Conservation (phyloP, 1,284 basidiomycete genomes). For the Moesziomyces antarcticus region DNA sequence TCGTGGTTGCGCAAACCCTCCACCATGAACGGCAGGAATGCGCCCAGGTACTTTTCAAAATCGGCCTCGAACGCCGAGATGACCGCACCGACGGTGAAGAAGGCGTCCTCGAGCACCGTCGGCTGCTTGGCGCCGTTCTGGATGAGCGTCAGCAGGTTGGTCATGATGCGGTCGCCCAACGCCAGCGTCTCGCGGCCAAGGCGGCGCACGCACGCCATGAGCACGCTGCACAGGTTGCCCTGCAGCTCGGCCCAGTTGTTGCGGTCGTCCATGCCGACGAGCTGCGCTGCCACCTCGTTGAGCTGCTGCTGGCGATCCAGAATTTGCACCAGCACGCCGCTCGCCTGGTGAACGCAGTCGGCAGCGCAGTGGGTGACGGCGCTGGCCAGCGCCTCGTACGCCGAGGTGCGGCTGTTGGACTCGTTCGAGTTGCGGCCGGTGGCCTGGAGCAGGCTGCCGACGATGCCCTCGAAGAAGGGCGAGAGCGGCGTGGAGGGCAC, state of each 20-base stretch:
- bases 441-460: slow-evolving; percentile 55
- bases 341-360: slow-evolving; percentile 84
- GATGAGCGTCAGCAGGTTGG: slow-evolving; percentile 85
- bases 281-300: slow-evolving; percentile 78
- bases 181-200: slow-evolving; percentile 85
- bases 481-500: slow-evolving; percentile 75
- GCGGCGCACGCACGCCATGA: slow-evolving; percentile 71
- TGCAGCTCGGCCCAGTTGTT: slow-evolving; percentile 99
- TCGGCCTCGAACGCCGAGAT: slow-evolving; percentile 78
- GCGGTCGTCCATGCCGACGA: slow-evolving; percentile 92
- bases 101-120: slow-evolving; percentile 95
- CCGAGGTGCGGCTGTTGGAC: slow-evolving; percentile 90
- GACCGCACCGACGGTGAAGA: slow-evolving; percentile 88
- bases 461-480: slow-evolving; percentile 83
- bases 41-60: slow-evolving; percentile 88
- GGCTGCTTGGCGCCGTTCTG: slow-evolving; percentile 87
- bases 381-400: slow-evolving; percentile 93
- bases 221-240: slow-evolving; percentile 85
- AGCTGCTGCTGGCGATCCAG: slow-evolving; percentile 90
- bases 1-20: slow-evolving; percentile 91
- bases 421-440: slow-evolving; percentile 81
- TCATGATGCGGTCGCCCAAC: slow-evolving; percentile 94
- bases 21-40: slow-evolving; percentile 90
- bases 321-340: slow-evolving; percentile 83
- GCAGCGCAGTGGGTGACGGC: slow-evolving; percentile 83